Base-by-base conservation (phyloP, 139 green algal genomes). In the Medakamo hakoo region DNA sequence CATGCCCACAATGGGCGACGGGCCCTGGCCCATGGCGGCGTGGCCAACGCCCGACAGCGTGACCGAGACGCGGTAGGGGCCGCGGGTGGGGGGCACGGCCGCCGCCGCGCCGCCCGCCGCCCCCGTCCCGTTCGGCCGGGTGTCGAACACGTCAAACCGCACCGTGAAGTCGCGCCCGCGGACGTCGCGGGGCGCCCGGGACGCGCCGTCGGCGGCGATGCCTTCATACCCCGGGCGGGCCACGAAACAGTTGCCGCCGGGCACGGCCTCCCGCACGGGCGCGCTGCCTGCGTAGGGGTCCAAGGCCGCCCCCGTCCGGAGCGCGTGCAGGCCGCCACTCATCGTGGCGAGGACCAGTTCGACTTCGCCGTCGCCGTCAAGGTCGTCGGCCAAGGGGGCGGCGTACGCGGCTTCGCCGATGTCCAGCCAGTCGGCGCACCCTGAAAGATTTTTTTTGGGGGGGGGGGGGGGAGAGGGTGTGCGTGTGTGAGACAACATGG, bases 371-470 rank as follows among this genome's bases (percentile, higher is more conserved):
- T 96, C 88, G 2, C 78, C 85, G 27, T 95, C 77, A 21, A 95
- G 48, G 77, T 98, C 69, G 68, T 96, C 88, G 0, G 76, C 88
- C 23, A 86, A 72, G 1, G 75, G 79, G 0, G 72, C 76, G 5
- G 64, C 74, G 75, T 85, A 95, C 1, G 71, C 78, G 1, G 77
- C 81, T 75, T 98, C 92, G 3, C 91, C 93, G 19, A 99, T 71
- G 68, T 99, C 93, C 2, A 95, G 68, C 0, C 77, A 72, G 63
- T 97, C 87, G 2, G 86, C 87, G 57, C 89, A 97, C 69, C 49
- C 62, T 1, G 26, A 16, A 30, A n/a, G n/a, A n/a, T n/a, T n/a
- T n/a, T n/a, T 30, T 25, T 52, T 27, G 56, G 40, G 27, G 30
- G 59, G 28, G 62, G 25, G 62, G 28, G 62, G n/a, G 64, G 40